These are phyloP conservation scores for Pichia sp. DNA, from an alignment of 1,139 yeast species.

Conservation along the genomic window DNA sequence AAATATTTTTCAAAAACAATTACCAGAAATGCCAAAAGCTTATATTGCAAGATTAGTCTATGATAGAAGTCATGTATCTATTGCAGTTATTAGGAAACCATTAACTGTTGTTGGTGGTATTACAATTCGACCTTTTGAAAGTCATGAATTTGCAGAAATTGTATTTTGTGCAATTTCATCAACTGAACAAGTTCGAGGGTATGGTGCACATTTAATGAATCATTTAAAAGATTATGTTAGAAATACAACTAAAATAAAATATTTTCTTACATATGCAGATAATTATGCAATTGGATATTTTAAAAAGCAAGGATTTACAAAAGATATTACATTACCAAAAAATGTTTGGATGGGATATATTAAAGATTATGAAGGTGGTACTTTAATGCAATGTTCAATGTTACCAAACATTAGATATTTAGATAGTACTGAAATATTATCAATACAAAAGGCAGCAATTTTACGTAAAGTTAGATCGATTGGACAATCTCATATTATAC, in stretches of 20 bases:
- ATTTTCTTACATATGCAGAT: conserved; percentile 94
- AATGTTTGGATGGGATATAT: conserved; percentile 97
- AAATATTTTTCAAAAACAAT: conserved; percentile 92
- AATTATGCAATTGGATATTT: conserved; percentile 98
- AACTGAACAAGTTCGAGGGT: conserved; percentile 95
- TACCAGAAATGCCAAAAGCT: conserved; percentile 98
- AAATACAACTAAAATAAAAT: conserved; percentile 78
- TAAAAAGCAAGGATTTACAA: conserved; percentile 96
- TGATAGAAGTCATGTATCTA: conserved; percentile 88
- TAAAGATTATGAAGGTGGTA: conserved; percentile 98
- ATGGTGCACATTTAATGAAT: conserved; percentile 98
- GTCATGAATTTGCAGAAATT: conserved; percentile 90
- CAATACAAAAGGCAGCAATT: conserved; percentile 87
- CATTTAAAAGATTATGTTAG: conserved; percentile 93
- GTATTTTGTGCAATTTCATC: conserved; percentile 97
- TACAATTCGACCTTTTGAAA: conserved; percentile 89
- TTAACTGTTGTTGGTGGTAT: conserved; percentile 96
- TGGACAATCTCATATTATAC: conserved; percentile 71
- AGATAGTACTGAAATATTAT: conserved; percentile 78
- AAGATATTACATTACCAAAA: conserved; percentile 81
- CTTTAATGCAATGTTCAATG: conserved; percentile 96
- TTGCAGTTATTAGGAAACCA: conserved; percentile 92
- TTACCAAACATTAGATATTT: conserved; percentile 80
- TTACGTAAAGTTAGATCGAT: conserved; percentile 75
- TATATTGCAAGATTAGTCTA: conserved; percentile 91